Conservation (phyloP, 2,329 filamentous ascomycete genomes). For the Arthrobotrys entomopaga region DNA sequence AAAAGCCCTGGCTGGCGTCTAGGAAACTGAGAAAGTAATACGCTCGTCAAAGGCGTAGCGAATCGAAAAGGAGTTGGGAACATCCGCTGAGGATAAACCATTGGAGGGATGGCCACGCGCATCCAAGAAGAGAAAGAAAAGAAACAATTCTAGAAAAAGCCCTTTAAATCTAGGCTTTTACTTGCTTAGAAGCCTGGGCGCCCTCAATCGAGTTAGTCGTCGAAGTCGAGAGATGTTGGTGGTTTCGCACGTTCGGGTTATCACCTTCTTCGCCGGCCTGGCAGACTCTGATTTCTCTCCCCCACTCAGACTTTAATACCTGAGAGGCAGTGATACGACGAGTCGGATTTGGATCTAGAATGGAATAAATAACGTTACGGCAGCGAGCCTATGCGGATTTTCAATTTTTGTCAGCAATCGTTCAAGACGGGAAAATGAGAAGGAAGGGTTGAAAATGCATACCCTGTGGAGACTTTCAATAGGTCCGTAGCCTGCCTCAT, state of each 20-base stretch:
- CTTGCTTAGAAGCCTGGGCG: slow-evolving; percentile 40
- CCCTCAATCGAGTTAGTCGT: slow-evolving; percentile 30
- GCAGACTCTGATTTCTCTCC: slow-evolving; percentile 95
- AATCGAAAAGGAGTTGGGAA: slow-evolving; percentile 33
- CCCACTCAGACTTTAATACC: slow-evolving; percentile 98
- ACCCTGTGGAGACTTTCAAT: slow-evolving; percentile 96
- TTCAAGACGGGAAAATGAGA: slow-evolving; percentile 18
- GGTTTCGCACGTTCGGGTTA: slow-evolving; percentile 68
- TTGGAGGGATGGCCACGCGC: slow-evolving; percentile 19
- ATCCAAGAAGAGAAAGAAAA: slow-evolving; percentile 13
- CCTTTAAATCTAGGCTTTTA: slow-evolving; percentile 39
- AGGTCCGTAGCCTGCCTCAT: slow-evolving; percentile 94
- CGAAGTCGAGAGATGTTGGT: slow-evolving; percentile 50
- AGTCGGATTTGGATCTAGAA: slow-evolving; percentile 91
- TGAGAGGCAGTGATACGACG: slow-evolving; percentile 95
- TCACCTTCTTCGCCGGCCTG: slow-evolving; percentile 91
- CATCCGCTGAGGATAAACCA: slow-evolving; percentile 17
- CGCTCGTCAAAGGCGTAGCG: slow-evolving; percentile 40
- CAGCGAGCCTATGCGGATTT: slow-evolving; percentile 78
- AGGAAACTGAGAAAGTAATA: slow-evolving; percentile 46
- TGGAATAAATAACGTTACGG: slow-evolving; percentile 98
- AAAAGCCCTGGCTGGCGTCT: slow-evolving; percentile 34
- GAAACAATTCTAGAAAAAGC: slow-evolving; percentile 11
- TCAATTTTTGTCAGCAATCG: slow-evolving; percentile 56
- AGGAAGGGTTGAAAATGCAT: slow-evolving; percentile 64